A percentile compares a stretch with the other conserved stretches of the same genome.
phyloP scores from a whole-genome alignment of 129 eudicot genomes.

The Gnaphalium uliginosum region DNA sequence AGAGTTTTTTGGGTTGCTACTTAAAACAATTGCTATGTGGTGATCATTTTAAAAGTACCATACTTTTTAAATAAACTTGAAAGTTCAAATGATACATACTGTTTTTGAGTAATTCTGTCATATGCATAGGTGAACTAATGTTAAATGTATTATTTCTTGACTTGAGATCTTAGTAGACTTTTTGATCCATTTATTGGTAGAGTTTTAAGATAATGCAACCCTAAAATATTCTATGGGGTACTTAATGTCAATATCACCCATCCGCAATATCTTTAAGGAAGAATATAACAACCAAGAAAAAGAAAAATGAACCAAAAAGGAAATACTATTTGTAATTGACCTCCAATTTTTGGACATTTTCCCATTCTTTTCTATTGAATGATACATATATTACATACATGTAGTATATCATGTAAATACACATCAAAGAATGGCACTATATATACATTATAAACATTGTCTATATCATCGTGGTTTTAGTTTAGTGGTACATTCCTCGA shows the following conservation, averaged over 20 bases:
- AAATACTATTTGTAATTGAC: constrained; percentile 31
- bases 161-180: constrained; percentile 25
- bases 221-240: constrained; percentile 33
- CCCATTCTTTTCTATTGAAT: constrained; percentile 3
- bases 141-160: constrained; percentile 2
- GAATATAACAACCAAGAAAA: constrained; percentile 32
- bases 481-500: too few relatives aligned
- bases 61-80: constrained; percentile 6
- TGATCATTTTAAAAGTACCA: constrained; percentile 23
- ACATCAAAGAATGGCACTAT: too few relatives aligned
- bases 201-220: constrained; percentile 24
- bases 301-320: constrained; percentile 36
- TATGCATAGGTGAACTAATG: not conserved
- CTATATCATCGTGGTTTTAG: too few relatives aligned
- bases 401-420: too few relatives aligned
- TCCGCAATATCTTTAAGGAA: constrained; percentile 29
- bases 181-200: constrained; percentile 26
- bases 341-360: constrained; percentile 6
- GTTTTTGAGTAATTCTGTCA: not conserved
- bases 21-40: constrained; percentile 22
- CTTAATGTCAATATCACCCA: constrained; percentile 30
- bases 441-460: too few relatives aligned
- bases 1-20: constrained; percentile 26
- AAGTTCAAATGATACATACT: constrained; percentile 21
- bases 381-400: not conserved